Evolutionary conservation across 2,329 filamentous ascomycete genomes (phyloP).

Genomic region (Alternaria incomplexa): DNA sequence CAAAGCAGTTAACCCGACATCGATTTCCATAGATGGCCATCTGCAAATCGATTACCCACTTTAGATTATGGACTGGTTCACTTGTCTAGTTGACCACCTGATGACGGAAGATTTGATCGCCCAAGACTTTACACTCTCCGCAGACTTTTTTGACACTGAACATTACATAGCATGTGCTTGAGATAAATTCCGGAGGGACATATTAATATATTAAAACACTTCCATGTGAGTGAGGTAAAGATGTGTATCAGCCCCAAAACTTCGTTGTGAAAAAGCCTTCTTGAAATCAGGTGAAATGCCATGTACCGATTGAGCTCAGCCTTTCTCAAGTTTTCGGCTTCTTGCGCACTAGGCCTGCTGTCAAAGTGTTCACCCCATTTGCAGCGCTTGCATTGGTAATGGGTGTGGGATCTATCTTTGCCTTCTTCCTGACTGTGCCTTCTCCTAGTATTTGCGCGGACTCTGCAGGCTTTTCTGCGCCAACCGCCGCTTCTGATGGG

Average conservation of each 20-base stretch:
- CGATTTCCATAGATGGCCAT: neutral
- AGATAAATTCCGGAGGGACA: neutral
- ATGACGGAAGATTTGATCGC: no score
- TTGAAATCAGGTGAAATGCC: neutral
- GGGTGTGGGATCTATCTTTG: constrained; percentile 30
- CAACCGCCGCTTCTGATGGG: constrained; percentile 4
- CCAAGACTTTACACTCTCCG: no score
- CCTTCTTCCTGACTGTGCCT: constrained; percentile 42
- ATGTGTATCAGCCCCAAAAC: neutral
- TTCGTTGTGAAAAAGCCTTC: neutral
- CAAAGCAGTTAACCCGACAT: neutral
- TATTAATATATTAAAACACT: neutral
- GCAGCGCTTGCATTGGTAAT: constrained; percentile 7
- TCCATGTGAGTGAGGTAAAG: neutral
- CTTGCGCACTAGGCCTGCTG: constrained; percentile 41
- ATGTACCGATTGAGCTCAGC: neutral
- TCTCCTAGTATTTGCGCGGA: constrained; percentile 24
- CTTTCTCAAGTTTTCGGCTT: constrained; percentile 37
- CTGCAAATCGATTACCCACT: neutral
- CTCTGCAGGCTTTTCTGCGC: constrained; percentile 5
- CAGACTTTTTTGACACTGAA: neutral
- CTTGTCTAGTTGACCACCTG: neutral
- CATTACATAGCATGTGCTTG: neutral
- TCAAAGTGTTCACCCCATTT: constrained; percentile 37
- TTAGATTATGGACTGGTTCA: neutral